Base-by-base conservation (phyloP, 805 yeast species). In the Metschnikowia proteae region DNA sequence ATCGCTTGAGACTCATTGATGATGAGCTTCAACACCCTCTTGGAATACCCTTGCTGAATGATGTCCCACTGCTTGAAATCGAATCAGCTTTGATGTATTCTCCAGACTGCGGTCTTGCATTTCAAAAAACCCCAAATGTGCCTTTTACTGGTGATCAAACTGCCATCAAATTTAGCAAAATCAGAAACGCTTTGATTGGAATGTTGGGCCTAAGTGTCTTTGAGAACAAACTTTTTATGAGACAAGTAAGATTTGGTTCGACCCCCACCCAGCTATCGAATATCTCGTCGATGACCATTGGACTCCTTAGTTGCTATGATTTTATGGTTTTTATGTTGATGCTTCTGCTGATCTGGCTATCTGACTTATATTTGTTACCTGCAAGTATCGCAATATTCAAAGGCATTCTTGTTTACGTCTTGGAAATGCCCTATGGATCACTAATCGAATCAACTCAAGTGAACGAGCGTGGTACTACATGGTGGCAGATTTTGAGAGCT, bases 241-340 rank as follows among this genome's bases (percentile, higher is more conserved):
- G 79, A 44, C 97, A 90, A 62, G 84, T 88, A 81, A 80, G 83
- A 48, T 67, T 72, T 30, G 78, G 87, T 3, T 80, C 77, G 55
- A 87, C 96, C 0, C 96, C 96, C 1, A 88, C 96, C 0, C 82
- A 86, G 4, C 76, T 87, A 29, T 82, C 91, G 3, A 78, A 84
- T 45, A 76, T 91, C 6, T 84, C 95, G 6, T 56, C 58, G 25
- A 52, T 56, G 5, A 59, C 73, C 1, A 80, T 86, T 45, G 82
- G 81, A 74, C 69, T 90, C 3, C 68, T 88, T 29, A 79, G 83
- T 6, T 72, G 81, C 53, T 81, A 87, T 66, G 97, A 90, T 65
- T 88, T 92, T 1, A 71, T 86, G 1, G 59, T 84, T 22, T 80
- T 88, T 11, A 73, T 87, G 66, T 60, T 83, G 31, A 79, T 83